Base-by-base conservation (phyloP, 176 grass and related monocot species). In the Bonia amplexicaulis region DNA sequence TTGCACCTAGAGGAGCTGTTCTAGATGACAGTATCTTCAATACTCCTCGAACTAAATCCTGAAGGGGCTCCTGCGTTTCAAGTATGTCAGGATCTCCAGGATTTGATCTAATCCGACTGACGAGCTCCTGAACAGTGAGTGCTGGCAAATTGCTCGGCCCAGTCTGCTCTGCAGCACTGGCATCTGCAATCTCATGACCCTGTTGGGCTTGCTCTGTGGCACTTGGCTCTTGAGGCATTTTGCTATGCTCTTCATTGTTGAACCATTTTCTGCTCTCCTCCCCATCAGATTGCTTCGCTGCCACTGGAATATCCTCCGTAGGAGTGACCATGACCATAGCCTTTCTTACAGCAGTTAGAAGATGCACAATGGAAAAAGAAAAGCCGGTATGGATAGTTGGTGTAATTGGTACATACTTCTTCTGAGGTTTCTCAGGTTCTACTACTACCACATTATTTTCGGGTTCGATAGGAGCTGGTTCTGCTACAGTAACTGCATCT, bases 31-130 rank as follows among this genome's bases (percentile, higher is more conserved):
- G 89, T 71, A 99, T 90, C 69, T 94, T 96, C 58, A 99, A 55
- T 68, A 99, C 96, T 67, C 96, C 96, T 86, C 93, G 88, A 49
- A 99, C 83, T 83, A 99, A 87, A 91, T 99, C 96, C 61, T 96
- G 96, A 61, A 99, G 91, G 62, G 96, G 96, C 71, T 99, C 96
- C 87, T 99, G 93, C 19, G 96, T 96, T 93, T 99, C 96, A 88
- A 99, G 93, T 90, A 99, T 99, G 73, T 60, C 92, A 22, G 93
- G 90, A 90, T 99, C 96, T 75, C 88, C 91, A 49, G 96, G 96
- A 82, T 96, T 99, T 79, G 85, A 82, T 87, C 49, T 96, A 81
- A 99, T 82, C 67, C 90, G 91, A 85, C 79, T 85, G 35, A 94
- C 90, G 83, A 99, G 59, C 68, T 99, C 96, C 85, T 99, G 93